Base-by-base conservation (phyloP, 2,329 filamentous ascomycete species). In the Nannizziopsis arthrosporioides region DNA sequence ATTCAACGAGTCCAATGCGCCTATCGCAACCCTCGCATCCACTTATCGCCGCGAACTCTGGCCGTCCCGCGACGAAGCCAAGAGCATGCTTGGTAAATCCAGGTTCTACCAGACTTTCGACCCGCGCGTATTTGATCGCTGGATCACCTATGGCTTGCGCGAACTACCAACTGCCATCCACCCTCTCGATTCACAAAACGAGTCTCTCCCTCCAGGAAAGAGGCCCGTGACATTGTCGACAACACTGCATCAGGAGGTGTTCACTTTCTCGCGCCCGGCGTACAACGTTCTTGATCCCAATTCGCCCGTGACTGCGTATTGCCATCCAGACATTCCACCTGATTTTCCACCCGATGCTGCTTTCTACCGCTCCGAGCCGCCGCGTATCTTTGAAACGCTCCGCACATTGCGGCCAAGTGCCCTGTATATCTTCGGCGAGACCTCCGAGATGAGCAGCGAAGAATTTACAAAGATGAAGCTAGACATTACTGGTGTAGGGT, bases 61-160 rank as follows among this genome's bases (percentile, higher is more conserved):
- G 92, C 83, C 87, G 0, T 87, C 83, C 0, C 77, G 83, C 8
- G 68, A 72, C 42, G 82, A 73, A 1, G 90, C 90, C 15, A 74
- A 73, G 46, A 75, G 74, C 10, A 68, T 77, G 9, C 88, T 94
- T 67, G 67, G 69, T 44, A 76, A 75, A 47, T 84, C 74, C 58
- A 76, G 77, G 38, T 94, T 94, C 68, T 95, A 94, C 67, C 73
- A 80, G 54, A 57, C 75, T 9, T 96, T 90, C 90, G 86, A 96
- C 58, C 72, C 76, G 1, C 76, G 88, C 40, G 88, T 89, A 0
- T 72, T 95, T 0, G 78, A 88, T 9, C 72, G 74, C 30, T 90
- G 84, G 81, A 66, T 88, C 39, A 56, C 76, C 50, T 73, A 85
- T 59, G 89, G 88, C 10, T 68, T 95, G n/a, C 76, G 84, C n/a